Evolutionary conservation across 495 filamentous ascomycete genomes (phyloP).

Genomic region (Saxophila tyrrhenica): DNA sequence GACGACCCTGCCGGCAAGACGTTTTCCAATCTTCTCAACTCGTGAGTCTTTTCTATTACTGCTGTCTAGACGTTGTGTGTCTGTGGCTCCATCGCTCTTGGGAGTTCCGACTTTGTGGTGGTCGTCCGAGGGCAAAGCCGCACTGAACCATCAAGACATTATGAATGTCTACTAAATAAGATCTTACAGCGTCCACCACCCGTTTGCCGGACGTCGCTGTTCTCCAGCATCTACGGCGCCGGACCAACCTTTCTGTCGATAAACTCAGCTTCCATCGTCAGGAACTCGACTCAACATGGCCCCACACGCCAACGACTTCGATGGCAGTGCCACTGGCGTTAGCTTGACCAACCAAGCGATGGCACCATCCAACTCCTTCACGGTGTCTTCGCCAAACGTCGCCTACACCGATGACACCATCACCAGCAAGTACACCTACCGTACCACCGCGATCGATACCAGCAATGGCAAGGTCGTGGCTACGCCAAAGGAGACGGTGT

Average conservation of each 20-base stretch:
- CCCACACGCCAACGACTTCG: slow-evolving; percentile 74
- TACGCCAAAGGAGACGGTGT: slow-evolving; percentile 75
- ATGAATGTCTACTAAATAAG: slow-evolving; percentile 5
- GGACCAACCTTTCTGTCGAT: slow-evolving; percentile 56
- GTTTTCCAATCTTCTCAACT: slow-evolving; percentile 86
- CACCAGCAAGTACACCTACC: slow-evolving; percentile 91
- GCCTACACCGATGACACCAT: slow-evolving; percentile 79
- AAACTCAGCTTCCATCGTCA: slow-evolving; percentile 32
- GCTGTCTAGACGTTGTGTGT: too few relatives aligned
- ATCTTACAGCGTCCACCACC: slow-evolving; percentile 67
- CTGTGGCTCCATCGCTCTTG: too few relatives aligned
- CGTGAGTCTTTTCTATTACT: slow-evolving; percentile 42
- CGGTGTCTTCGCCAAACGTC: slow-evolving; percentile 85
- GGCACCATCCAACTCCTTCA: slow-evolving; percentile 48
- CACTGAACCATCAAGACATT: too few relatives aligned
- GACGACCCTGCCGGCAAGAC: slow-evolving; percentile 44
- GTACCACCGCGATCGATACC: slow-evolving; percentile 71
- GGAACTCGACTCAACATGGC: slow-evolving; percentile 53
- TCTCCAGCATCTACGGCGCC: slow-evolving; percentile 76
- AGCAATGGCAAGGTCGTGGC: slow-evolving; percentile 68
- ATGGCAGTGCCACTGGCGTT: slow-evolving; percentile 59
- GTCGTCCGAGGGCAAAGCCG: too few relatives aligned
- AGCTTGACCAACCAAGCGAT: slow-evolving; percentile 36
- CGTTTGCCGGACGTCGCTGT: slow-evolving; percentile 95
- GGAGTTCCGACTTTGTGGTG: too few relatives aligned